phyloP scores from a whole-genome alignment of 768 basidiomycete genomes.

The Multifurca ochricompacta region DNA sequence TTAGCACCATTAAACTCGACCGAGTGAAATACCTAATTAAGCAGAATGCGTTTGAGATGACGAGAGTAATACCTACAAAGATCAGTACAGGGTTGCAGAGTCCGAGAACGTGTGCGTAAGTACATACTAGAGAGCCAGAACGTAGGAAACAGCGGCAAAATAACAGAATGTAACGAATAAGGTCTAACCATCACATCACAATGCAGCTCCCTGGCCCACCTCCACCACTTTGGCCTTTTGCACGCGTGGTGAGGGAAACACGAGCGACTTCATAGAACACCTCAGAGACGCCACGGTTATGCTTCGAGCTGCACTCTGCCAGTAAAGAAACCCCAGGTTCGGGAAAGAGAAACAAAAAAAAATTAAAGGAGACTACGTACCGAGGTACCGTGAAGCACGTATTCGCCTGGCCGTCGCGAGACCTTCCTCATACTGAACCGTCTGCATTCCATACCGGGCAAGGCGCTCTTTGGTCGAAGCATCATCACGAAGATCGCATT shows the following conservation, averaged over 20 bases:
- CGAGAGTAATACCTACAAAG: conserved; percentile 11
- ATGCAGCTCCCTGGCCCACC: conserved; percentile 37
- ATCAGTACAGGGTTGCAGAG: conserved; percentile 15
- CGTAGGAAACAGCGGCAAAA: background rate
- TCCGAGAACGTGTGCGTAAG: conserved; percentile 10
- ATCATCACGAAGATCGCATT: conserved; percentile 94
- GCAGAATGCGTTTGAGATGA: conserved; percentile 2
- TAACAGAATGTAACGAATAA: background rate
- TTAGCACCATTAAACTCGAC: background rate
- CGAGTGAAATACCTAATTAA: background rate
- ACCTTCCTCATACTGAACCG: conserved; percentile 90
- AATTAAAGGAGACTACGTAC: conserved; percentile 38
- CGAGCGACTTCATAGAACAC: conserved; percentile 90
- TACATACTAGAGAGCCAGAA: conserved; percentile 2
- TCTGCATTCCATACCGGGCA: conserved; percentile 56
- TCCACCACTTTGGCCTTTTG: conserved; percentile 48
- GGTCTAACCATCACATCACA: conserved; percentile 41
- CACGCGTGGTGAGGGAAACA: conserved; percentile 66
- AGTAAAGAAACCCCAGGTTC: background rate
- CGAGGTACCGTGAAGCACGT: conserved; percentile 89
- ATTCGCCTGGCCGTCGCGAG: conserved; percentile 81
- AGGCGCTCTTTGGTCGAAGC: conserved; percentile 61
- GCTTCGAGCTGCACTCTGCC: conserved; percentile 94
- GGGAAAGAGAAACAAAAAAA: background rate
- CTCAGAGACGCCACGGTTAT: conserved; percentile 89